Evolutionary conservation across 257 asterid genomes (phyloP).

Genomic region (Galeopsis tetrahit): DNA sequence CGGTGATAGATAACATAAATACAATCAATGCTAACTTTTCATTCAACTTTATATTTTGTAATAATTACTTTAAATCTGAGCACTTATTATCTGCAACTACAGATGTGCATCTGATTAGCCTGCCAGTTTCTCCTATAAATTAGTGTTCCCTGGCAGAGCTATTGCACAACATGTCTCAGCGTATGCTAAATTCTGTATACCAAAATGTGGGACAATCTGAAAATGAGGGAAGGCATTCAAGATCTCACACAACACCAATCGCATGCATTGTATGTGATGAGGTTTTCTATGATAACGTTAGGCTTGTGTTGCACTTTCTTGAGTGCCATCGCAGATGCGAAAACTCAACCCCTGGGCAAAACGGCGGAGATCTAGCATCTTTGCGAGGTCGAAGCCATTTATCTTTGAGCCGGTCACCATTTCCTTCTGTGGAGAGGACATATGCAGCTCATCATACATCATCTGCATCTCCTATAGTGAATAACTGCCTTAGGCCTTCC

Average conservation of each 20-base stretch:
- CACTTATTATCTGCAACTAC: constrained; percentile 28
- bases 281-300: constrained; percentile 42
- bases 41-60: constrained; percentile 35
- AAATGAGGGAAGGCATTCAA: constrained; percentile 18
- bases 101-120: constrained; percentile 16
- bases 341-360: not conserved
- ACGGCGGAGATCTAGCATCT: constrained; percentile 26
- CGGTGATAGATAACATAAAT: constrained; percentile 37
- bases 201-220: constrained; percentile 30
- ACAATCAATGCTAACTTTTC: constrained; percentile 38
- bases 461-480: constrained; percentile 21
- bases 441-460: not conserved
- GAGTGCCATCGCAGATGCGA: constrained; percentile 36
- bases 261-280: constrained; percentile 44
- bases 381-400: constrained; percentile 6
- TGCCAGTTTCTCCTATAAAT: constrained; percentile 39
- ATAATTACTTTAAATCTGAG: constrained; percentile 29
- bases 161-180: constrained; percentile 34
- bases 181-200: constrained; percentile 27
- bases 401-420: constrained; percentile 25
- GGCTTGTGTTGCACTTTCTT: constrained; percentile 42
- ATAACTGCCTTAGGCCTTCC: constrained; percentile 26
- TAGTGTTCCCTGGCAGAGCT: constrained; percentile 24
- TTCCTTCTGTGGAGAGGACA: constrained; percentile 23
- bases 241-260: constrained; percentile 25